Evolutionary conservation across 2,329 filamentous ascomycete genomes (phyloP), one percentile per base, ranked within the genome.

Genomic region (Elsinoe necatrix): DNA sequence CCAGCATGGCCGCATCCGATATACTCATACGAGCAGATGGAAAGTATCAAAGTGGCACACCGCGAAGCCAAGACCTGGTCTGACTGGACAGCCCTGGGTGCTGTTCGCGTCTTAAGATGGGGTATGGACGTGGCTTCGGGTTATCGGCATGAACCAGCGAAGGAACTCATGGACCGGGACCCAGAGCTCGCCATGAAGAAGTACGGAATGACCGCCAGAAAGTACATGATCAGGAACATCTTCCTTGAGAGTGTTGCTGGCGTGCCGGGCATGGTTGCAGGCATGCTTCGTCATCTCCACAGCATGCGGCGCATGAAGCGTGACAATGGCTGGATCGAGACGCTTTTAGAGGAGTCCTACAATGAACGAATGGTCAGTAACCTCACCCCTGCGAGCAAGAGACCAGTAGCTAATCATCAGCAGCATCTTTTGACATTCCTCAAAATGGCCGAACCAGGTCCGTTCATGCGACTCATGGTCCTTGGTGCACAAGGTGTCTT

Each of bases 231-330:
- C 50, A 81, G 92, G 5, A 92, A 95, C 67, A 81, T 98, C 63
- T 98, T 98, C 71, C 80, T 98, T 31, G 93, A 98, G 71, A 91
- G 86, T 50, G 89, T 98, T 37, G 93, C 93, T 11, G 93, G 90
- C 31, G 93, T 97, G 0, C 93, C 93, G 0, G 93, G 93, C 6
- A 97, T 97, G 89, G 92, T 97, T 0, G 93, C 86, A 0, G 93
- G 90, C 20, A 96, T 95, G 87, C 77, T 97, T 14, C 80, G 93
- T 31, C 93, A 98, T 72, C 78, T 97, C 35, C 83, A 86, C 67
- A 91, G 85, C 62, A 80, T 97, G 66, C 80, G 92, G 43, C 80
- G 85, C 25, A 85, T 97, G 78, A 90, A 89, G 77, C 79, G 92
- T 57, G 92, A 97, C 69, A 95, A 97, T 64, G 93, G 93, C 66